Percentiles rank a stretch among this genome's conserved stretches.
phyloP scores from a whole-genome alignment of 1,284 basidiomycete genomes.

The Naganishia sp. region DNA sequence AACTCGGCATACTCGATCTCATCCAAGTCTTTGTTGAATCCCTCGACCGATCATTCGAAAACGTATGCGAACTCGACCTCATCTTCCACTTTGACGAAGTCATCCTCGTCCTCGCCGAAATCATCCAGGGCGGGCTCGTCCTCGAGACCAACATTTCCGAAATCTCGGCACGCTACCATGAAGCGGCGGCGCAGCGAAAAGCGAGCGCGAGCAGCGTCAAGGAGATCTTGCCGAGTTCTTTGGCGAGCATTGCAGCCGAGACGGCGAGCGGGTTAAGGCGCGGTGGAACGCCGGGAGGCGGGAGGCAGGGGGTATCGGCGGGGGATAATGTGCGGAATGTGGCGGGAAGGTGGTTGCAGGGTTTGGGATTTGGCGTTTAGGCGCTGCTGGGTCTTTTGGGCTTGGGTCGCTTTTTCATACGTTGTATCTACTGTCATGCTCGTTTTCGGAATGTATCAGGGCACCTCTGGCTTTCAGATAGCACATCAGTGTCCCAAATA shows the following conservation, averaged over 20 bases:
- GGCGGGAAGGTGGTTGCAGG: slow-evolving; percentile 30
- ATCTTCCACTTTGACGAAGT: slow-evolving; percentile 99
- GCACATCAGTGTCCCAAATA: too few species aligned
- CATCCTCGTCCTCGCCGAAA: slow-evolving; percentile 89
- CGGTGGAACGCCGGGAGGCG: slow-evolving; percentile 20
- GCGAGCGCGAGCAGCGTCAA: slow-evolving; percentile 27
- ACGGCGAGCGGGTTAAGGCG: slow-evolving; percentile 15
- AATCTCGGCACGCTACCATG: slow-evolving; percentile 70
- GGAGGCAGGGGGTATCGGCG: slow-evolving; percentile 17
- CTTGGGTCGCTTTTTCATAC: too few species aligned
- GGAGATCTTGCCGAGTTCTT: slow-evolving; percentile 22
- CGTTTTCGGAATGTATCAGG: too few species aligned
- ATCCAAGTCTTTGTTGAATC: slow-evolving; percentile 99
- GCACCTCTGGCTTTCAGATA: too few species aligned
- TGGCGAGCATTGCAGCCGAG: slow-evolving; percentile 23
- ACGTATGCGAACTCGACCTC: slow-evolving; percentile 97
- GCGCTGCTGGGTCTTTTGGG: not conserved
- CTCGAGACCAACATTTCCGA: slow-evolving; percentile 97
- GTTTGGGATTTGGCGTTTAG: slow-evolving; percentile 28
- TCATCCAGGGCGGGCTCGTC: slow-evolving; percentile 95
- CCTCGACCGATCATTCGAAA: slow-evolving; percentile 92
- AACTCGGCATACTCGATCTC: slow-evolving; percentile 91
- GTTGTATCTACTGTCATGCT: too few species aligned
- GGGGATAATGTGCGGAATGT: slow-evolving; percentile 31
- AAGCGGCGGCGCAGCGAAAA: slow-evolving; percentile 27